Base-by-base conservation (phyloP, 331 rosid species). In the Malus hybrid region DNA sequence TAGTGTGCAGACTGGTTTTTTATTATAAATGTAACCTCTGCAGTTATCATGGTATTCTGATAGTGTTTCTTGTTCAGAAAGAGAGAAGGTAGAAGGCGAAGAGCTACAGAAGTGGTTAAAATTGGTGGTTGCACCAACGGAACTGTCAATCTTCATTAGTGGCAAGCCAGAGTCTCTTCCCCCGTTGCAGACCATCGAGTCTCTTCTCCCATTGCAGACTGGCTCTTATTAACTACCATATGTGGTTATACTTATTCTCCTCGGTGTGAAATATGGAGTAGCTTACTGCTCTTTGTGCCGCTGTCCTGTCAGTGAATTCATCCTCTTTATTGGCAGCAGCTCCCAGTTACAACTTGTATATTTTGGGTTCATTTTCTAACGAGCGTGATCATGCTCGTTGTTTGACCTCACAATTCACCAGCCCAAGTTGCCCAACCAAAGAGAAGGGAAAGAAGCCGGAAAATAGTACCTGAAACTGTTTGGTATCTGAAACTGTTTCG, bases 1-100 rank as follows among this genome's bases (percentile, higher is more conserved):
- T 56, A 55, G 52, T 24, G 46, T 36, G 56, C 42, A 18, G 66
- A 7, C 30, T 39, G 0, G 0, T 53, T n/a, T 12, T 11, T 14
- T 72, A 39, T 56, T 42, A 18, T 68, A 63, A 32, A 55, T 36
- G 61, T n/a, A 19, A 63, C 50, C 50, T 76, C 10, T 66, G 58
- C 22, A 65, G 74, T 82, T 73, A 55, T 36, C 70, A n/a, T 33
- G 76, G 36, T 70, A 36, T 79, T 71, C 71, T 82, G 70, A 83
- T 74, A 30, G 46, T 81, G 57, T 78, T 79, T 76, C 39, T 84
- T 86, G n/a, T 82, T 52, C 90, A 93, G 98, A 87, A 70, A 93
- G 85, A 58, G 98, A 93, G 85, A 93, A 91, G 82, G 93, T 91
- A 26, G 97, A 91, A 87, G 98, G 98, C 24, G 92, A 89, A 72